These are phyloP conservation scores for Anisodus tanguticus DNA, from an alignment of 257 asterid species.

Conservation along the genomic window DNA sequence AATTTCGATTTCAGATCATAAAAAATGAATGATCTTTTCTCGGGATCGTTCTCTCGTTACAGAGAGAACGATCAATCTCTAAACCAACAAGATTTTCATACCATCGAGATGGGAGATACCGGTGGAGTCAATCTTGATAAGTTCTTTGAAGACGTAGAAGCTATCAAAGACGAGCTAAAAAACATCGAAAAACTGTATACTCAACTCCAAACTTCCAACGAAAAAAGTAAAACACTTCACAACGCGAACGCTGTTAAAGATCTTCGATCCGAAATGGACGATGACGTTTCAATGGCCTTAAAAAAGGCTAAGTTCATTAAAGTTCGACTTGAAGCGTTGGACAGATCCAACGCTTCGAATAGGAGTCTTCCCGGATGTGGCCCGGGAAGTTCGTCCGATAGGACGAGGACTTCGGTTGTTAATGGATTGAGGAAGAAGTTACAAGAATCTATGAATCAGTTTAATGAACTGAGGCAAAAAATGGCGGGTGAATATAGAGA, in stretches of 20 bases:
- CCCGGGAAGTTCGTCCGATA: slow-evolving; percentile 51
- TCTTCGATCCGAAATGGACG: slow-evolving; percentile 48
- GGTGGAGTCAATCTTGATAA: slow-evolving; percentile 67
- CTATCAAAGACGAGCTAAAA: slow-evolving; percentile 63
- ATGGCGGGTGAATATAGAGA: slow-evolving; percentile 52
- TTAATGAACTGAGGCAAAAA: slow-evolving; percentile 50
- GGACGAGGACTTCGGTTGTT: slow-evolving; percentile 51
- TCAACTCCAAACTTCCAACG: slow-evolving; percentile 62
- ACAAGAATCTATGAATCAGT: slow-evolving; percentile 46
- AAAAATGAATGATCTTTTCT: slow-evolving; percentile 34
- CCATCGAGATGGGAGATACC: slow-evolving; percentile 41
- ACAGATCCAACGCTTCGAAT: slow-evolving; percentile 47
- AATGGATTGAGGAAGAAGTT: slow-evolving; percentile 53
- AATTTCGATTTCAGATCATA: too few species aligned
- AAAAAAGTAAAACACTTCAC: slow-evolving; percentile 58
- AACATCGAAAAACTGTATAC: slow-evolving; percentile 59
- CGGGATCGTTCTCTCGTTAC: slow-evolving; percentile 34
- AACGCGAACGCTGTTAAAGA: slow-evolving; percentile 50
- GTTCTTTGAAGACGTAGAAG: slow-evolving; percentile 72
- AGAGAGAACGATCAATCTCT: slow-evolving; percentile 1
- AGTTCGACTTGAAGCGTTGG: slow-evolving; percentile 45
- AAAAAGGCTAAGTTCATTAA: slow-evolving; percentile 51
- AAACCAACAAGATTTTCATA: too few species aligned
- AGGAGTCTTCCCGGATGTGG: slow-evolving; percentile 51
- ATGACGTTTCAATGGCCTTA: slow-evolving; percentile 37